Evolutionary conservation across 371 early-diverging fungal genomes (phyloP), one percentile per base, ranked within the genome.

Genomic region (Smittium culicis): DNA sequence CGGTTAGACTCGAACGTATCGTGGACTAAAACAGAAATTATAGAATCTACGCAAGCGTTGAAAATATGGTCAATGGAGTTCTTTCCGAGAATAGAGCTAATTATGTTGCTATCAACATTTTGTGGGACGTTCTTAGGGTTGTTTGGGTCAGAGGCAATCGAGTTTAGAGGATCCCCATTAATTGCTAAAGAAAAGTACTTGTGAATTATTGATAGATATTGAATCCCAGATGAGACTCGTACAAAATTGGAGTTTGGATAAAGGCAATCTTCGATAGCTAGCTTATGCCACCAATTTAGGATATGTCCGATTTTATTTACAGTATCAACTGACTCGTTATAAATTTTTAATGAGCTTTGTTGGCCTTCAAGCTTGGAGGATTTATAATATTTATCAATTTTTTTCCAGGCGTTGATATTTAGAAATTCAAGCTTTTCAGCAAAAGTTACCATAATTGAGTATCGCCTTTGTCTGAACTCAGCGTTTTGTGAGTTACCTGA

Each of bases 391-490:
- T 27, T 27, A 57, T 57, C 27, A 3, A 57, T 16, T 25, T 57
- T 57, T 54, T 28, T 63, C n/a, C 3, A n/a, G 3, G 35, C 11
- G 3, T 8, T n/a, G 25, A 63, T 14, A 25, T 63, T 16, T 25
- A 54, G 27, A 25, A 63, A 14, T 29, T 63, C n/a, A 25, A 54
- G 65, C 1, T 73, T 68, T 55, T 64, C 59, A 17, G 76, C 74
- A 32, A 75, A 54, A 59, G 83, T 80, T 24, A 81, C 79, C 31
- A 88, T 68, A 57, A 85, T 79, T 2, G 82, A 80, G 54, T 79
- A 79, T 58, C 88, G 74, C 66, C 81, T 83, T 70, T 90, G 90
- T n/a, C 90, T 84, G 69, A 88, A 90, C 45, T 89, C 89, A 0
- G 90, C 87, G 1, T 84, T 83, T 2, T 86, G 85, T 2, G 82